Evolutionary conservation across 148 eudicot species (phyloP), one percentile per base, ranked within the genome.

Genomic region (Cornus suecica): DNA sequence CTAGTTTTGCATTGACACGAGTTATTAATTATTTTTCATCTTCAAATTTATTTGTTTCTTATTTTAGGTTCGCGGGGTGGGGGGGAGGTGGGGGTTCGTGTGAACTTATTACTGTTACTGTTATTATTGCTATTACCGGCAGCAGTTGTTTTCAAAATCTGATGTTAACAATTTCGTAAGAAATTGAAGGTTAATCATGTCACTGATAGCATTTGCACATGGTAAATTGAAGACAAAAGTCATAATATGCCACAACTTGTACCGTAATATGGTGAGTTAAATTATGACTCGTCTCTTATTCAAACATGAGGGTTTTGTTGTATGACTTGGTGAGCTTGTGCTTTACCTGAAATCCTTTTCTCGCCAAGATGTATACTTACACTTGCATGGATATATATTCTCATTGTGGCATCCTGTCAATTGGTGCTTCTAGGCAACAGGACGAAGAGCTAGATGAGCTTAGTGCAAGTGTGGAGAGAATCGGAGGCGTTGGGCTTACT

Each of bases 371-470:
- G 9, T 6, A 37, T 37, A 37, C 42, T 3, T 32, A 32, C 37
- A 32, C 37, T 3, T 8, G 7, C 0, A 1, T 32, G 7, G 4
- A 32, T 32, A 37, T 3, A 14, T 14, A 20, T 65, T 65, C 27
- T 65, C 2, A 25, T 52, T 71, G 63, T 34, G 45, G 41, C 26
- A 52, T 26, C 28, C 23, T 83, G 9, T 70, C 10, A 73, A 65
- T 68, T 77, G 66, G 29, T 73, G 78, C 41, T 27, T 88, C 75
- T 84, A 94, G 98, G 89, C 90, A 92, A 82, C 98, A 94, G 70
- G 98, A 94, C 85, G 94, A 95, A 61, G 99, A 95, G 75, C 87
- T 95, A 62, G 99, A 92, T 80, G 97, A 89, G 82, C 87, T 95
- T 45, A 89, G 94, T 84, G 97, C 87, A 56, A 95, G 94, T 74